Percentiles rank a stretch among this genome's conserved stretches.
Evolutionary conservation across 2,329 filamentous ascomycete genomes (phyloP).

Genomic region (Aspergillus sergii): DNA sequence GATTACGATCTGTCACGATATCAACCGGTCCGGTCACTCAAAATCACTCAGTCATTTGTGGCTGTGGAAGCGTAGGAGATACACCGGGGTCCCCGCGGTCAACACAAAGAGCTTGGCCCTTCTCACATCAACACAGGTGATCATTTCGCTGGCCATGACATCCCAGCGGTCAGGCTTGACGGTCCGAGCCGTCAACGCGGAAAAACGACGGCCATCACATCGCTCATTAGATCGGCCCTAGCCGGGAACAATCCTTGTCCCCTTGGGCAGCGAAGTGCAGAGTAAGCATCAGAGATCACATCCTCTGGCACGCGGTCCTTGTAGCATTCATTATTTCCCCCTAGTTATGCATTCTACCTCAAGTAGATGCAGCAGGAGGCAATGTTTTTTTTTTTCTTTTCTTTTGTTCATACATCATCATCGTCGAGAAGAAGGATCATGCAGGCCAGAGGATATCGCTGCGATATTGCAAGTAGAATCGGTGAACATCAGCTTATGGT

Average conservation of each 20-base stretch:
- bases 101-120: slow-evolving; percentile 15
- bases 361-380: slow-evolving; percentile 9
- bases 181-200: slow-evolving; percentile 34
- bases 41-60: slow-evolving; percentile 27
- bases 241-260: slow-evolving; percentile 23
- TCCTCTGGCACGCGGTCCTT: slow-evolving; percentile 9
- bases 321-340: slow-evolving; percentile 5
- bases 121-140: slow-evolving; percentile 16
- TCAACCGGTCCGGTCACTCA: slow-evolving; percentile 30
- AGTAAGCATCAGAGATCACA: slow-evolving; percentile 19
- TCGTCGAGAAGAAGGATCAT: slow-evolving; percentile 7
- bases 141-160: slow-evolving; percentile 19
- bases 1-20: slow-evolving; percentile 32
- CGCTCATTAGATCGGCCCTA: slow-evolving; percentile 18
- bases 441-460: slow-evolving; percentile 10
- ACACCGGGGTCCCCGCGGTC: slow-evolving; percentile 16
- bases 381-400: slow-evolving; percentile 7
- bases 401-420: slow-evolving; percentile 1
- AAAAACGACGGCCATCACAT: slow-evolving; percentile 18
- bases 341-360: not conserved
- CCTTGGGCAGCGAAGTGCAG: slow-evolving; percentile 33
- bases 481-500: slow-evolving; percentile 18
- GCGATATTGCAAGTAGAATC: slow-evolving; percentile 12
- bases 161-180: slow-evolving; percentile 23
- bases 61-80: slow-evolving; percentile 32